Base-by-base conservation (phyloP, 495 filamentous ascomycete species). In the Choiromyces venosus region DNA sequence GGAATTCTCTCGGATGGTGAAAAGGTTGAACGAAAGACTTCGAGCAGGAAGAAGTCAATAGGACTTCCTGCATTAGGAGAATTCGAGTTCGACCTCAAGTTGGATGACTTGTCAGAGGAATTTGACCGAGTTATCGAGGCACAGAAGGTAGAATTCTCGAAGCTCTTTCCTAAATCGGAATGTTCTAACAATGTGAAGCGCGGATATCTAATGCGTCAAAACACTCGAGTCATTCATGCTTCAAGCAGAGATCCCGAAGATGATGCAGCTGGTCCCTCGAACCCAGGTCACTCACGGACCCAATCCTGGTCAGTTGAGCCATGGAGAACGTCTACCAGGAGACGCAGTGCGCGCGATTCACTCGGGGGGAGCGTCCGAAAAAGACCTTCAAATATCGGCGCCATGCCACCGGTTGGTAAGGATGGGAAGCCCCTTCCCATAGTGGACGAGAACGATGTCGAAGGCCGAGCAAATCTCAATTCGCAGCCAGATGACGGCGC, bases 121-220 rank as follows among this genome's bases (percentile, higher is more conserved):
- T 97, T 99, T 83, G 93, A 98, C 78, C 87, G 94, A 65, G 91
- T 99, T 33, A 95, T 97, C 80, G 95, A 98, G 83, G 89, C 91
- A 78, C 93, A 97, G 93, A 99, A 99, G 93, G 95, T 98, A 87
- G 87, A 84, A 84, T 87, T 86, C 83, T 81, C 86, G 71, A 77
- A 84, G 82, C 83, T 86, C 85, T 82, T 85, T 61, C 82, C 75
- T 68, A 64, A 71, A 73, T 71, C 74, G 69, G 67, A 56, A 74
- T 74, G 37, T 75, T 78, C 91, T 94, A 89, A 94, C 85, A 79
- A 82, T 67, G 84, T 85, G 89, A 90, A 99, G 95, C 92, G 95
- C 85, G 95, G 95, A 33, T 99, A 99, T 79, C 87, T 99, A 39
- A 98, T 97, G 95, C 89, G 95, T 76, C 95, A 99, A 76, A 99